phyloP scores from a whole-genome alignment of 768 basidiomycete species.

The Boletus barrowsii region DNA sequence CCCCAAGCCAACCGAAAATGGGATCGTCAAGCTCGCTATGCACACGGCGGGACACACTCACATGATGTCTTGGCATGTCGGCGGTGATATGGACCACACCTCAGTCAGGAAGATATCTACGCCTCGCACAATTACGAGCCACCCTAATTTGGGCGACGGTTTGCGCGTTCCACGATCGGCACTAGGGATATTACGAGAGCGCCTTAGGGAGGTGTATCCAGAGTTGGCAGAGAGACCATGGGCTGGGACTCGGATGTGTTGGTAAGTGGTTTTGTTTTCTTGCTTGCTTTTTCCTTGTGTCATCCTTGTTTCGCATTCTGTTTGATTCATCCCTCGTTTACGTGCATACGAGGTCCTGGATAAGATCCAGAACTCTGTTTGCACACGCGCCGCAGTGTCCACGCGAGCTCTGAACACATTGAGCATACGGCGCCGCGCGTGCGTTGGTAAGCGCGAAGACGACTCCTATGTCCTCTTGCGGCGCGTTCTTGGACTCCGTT shows the following conservation, averaged over 20 bases:
- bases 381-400: no score
- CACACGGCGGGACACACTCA: constrained; percentile 74
- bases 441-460: not conserved
- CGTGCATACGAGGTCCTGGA: not conserved
- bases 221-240: constrained; percentile 73
- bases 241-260: constrained; percentile 76
- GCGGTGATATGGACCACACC: not conserved
- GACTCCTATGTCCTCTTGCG: not conserved
- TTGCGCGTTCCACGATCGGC: constrained; percentile 62
- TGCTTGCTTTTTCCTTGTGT: not conserved
- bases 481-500: not conserved
- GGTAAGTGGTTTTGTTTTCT: constrained; percentile 46
- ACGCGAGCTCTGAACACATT: not conserved
- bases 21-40: constrained; percentile 74
- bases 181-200: constrained; percentile 47
- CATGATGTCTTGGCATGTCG: constrained; percentile 8
- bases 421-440: not conserved
- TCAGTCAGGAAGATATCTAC: constrained; percentile 52
- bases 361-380: not conserved
- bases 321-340: not conserved
- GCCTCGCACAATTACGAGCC: constrained; percentile 69
- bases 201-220: constrained; percentile 65
- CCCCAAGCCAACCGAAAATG: constrained; percentile 60
- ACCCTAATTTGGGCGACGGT: constrained; percentile 49
- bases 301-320: not conserved